Conservation (phyloP, 2,329 filamentous ascomycete species). For the Aspergillus felis region DNA sequence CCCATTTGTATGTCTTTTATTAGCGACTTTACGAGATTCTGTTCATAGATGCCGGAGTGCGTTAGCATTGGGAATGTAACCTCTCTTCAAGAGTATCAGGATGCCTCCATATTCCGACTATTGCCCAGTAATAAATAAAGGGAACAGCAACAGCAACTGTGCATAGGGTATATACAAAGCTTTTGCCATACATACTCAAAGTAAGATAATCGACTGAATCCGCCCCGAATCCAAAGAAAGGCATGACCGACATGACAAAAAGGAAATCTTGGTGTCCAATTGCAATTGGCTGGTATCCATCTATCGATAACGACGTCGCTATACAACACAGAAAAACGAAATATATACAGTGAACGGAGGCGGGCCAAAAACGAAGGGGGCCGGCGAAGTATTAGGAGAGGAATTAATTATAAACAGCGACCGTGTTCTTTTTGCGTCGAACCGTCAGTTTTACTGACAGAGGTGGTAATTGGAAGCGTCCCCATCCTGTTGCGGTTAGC, state of each 20-base stretch:
- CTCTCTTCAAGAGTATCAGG: neutral
- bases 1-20: neutral
- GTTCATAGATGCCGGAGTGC: no score
- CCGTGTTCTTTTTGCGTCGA: conserved; percentile 5
- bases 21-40: no score
- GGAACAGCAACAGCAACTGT: neutral
- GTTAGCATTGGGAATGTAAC: no score
- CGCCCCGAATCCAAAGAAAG: neutral
- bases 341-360: neutral
- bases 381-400: neutral
- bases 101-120: neutral
- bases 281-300: neutral
- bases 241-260: neutral
- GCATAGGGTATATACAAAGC: neutral
- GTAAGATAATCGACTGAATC: neutral
- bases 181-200: neutral
- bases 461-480: conserved; percentile 12
- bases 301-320: neutral
- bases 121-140: no score
- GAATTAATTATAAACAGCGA: neutral
- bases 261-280: neutral
- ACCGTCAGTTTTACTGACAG: conserved; percentile 7
- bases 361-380: neutral
- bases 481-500: conserved; percentile 6
- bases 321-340: neutral